Evolutionary conservation across 139 green algal species (phyloP), one percentile per base, ranked within the genome.

Genomic region (Haematococcus lacustris): DNA sequence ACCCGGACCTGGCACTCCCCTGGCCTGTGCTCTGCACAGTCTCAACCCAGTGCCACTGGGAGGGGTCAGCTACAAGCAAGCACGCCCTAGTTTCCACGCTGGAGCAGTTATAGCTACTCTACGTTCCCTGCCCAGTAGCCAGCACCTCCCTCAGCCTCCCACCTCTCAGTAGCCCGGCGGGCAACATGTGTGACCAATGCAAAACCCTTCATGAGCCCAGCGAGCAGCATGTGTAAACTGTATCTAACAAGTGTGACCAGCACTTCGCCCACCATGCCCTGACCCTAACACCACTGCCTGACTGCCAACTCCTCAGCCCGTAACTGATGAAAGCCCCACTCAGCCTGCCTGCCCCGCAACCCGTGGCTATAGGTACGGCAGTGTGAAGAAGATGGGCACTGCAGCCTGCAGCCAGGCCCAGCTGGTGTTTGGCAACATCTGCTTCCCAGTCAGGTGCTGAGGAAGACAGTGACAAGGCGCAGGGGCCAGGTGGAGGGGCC

Each of bases 301-400:
- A 9, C 28, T 35, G 28, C 57, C 9, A 17, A 64, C 17, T 30
- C 9, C 23, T 35, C 25, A 25, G n/a, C n/a, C n/a, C n/a, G n/a
- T n/a, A n/a, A n/a, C n/a, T n/a, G n/a, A n/a, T n/a, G n/a, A n/a
- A n/a, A 35, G 57, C 17, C 3, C 3, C 60, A 43, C 39, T 30
- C 26, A 39, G 59, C 23, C 3, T 73, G 28, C 61, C 30, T 2
- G 33, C 64, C 6, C 28, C 35, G 1, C 68, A 78, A n/a, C 67
- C 70, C 13, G 53, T 85, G 32, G 71, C 6, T 43, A 68, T 38
- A 71, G 77, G 51, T 92, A 92, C 67, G 85, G 85, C 51, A 87
- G 77, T 17, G 83, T 89, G 1, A 92, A 92, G 78, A 91, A 87
- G 70, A 91, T 91, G 78, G 74, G 83, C 43, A 65, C 71, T 35